Evolutionary conservation across 345 rosid genomes (phyloP).

Genomic region (Nephelium lappaceum): DNA sequence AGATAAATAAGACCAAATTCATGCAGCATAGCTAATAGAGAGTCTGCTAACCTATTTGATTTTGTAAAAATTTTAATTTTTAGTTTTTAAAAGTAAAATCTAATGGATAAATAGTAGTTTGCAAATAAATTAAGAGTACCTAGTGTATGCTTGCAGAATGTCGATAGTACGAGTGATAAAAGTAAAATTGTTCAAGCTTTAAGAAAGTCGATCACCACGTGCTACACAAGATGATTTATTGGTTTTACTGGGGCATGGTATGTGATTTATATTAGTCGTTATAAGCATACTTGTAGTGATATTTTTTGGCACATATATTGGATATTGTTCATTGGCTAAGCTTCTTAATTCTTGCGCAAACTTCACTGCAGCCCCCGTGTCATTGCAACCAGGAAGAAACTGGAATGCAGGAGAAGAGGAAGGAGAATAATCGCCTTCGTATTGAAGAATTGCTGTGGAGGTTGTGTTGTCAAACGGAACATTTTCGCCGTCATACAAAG

Average conservation of each 20-base stretch:
- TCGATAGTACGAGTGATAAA: conserved; percentile 27
- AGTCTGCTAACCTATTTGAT: too few relatives aligned
- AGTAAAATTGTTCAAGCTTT: conserved; percentile 52
- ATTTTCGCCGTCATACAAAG: background rate
- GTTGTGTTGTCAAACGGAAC: conserved; percentile 23
- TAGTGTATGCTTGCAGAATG: conserved; percentile 50
- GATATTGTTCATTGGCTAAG: conserved; percentile 25
- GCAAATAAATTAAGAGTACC: conserved; percentile 10
- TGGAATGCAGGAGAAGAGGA: conserved; percentile 16
- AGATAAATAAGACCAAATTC: too few relatives aligned
- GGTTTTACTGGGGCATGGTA: conserved; percentile 19
- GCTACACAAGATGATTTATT: background rate
- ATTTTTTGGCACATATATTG: conserved; percentile 38
- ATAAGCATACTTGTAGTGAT: conserved; percentile 24
- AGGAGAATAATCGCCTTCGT: conserved; percentile 19
- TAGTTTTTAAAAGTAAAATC: background rate
- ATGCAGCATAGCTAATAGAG: too few relatives aligned
- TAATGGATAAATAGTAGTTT: background rate
- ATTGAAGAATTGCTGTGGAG: conserved; percentile 45
- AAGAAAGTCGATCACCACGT: conserved; percentile 19
- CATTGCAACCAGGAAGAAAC: conserved; percentile 15
- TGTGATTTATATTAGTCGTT: conserved; percentile 22
- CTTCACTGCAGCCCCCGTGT: conserved; percentile 12
- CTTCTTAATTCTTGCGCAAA: conserved; percentile 16
- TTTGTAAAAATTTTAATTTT: background rate